Base-by-base conservation (phyloP, 1,139 yeast genomes). In the Chernovozyma sophiae-reginae region DNA sequence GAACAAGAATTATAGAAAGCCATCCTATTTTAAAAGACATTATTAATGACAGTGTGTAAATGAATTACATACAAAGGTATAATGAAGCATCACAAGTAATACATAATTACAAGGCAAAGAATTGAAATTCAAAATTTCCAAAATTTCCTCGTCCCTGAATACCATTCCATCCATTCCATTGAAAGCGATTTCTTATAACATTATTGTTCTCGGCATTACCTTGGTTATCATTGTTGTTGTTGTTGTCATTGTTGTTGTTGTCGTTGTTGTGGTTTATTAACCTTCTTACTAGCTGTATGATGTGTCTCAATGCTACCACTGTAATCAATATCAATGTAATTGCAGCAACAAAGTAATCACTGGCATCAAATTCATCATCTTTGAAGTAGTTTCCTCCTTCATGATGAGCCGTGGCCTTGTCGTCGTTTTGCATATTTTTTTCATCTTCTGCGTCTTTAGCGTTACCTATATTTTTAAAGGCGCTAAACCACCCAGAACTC, bases 81-180 rank as follows among this genome's bases (percentile, higher is more conserved):
- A n/a, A n/a, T n/a, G n/a, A n/a, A n/a, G n/a, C n/a, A n/a, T n/a
- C n/a, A n/a, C n/a, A n/a, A n/a, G n/a, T n/a, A n/a, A n/a, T n/a
- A n/a, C n/a, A n/a, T n/a, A n/a, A n/a, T n/a, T n/a, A n/a, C n/a
- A n/a, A 48, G 8, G 72, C 72, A 50, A 66, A 61, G 43, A 66
- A 63, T 25, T 62, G 68, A 40, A 66, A 60, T 43, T 66, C 67
- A 35, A 66, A 53, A 43, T 64, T 62, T 8, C 60, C 64, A 23
- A 37, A 28, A 12, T 26, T 25, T 32, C 67, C 44, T 25, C 63
- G 47, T 33, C 59, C 47, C n/a, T 51, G 49, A 34, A 40, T 43
- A 4, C 48, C 52, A 34, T 34, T 43, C 39, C 53, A 33, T n/a
- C 50, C 49, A 12, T 26, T 26, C 10, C 12, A 6, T 6, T 26